Percentiles rank a stretch among this genome's conserved stretches.
Conservation (phyloP, 2,329 filamentous ascomycete species). For the Graphilbum sp. region DNA sequence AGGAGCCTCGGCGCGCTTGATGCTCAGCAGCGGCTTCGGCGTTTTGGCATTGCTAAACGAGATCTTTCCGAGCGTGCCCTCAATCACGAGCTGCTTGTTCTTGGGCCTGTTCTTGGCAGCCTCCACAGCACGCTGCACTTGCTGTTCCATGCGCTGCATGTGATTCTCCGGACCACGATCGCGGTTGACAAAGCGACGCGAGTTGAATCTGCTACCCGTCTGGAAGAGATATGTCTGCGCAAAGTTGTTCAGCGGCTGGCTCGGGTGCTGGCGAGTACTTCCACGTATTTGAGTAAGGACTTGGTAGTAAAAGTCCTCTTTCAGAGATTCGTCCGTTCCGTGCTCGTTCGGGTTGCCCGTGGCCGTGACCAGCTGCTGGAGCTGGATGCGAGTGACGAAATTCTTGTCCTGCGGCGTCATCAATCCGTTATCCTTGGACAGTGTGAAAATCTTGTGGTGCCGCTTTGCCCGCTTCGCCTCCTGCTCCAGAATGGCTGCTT, state of each 20-base stretch:
- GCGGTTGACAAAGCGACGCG: slow-evolving; percentile 45
- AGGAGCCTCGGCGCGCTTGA: slow-evolving; percentile 64
- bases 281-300: slow-evolving; percentile 91
- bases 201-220: slow-evolving; percentile 69
- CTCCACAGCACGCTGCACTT: slow-evolving; percentile 92
- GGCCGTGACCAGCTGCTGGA: slow-evolving; percentile 87
- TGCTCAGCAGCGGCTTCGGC: slow-evolving; percentile 83
- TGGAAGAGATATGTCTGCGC: slow-evolving; percentile 96
- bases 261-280: slow-evolving; percentile 75
- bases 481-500: slow-evolving; percentile 67
- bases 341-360: slow-evolving; percentile 75
- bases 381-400: slow-evolving; percentile 93
- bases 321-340: slow-evolving; percentile 62
- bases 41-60: slow-evolving; percentile 99
- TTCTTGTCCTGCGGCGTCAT: slow-evolving; percentile 99
- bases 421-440: slow-evolving; percentile 86
- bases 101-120: slow-evolving; percentile 96
- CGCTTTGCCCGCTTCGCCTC: slow-evolving; percentile 91
- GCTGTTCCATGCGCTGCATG: slow-evolving; percentile 97
- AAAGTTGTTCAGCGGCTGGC: slow-evolving; percentile 87
- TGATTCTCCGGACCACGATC: slow-evolving; percentile 84
- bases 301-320: slow-evolving; percentile 97
- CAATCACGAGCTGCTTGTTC: slow-evolving; percentile 91
- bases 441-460: slow-evolving; percentile 91
- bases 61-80: slow-evolving; percentile 92